Evolutionary conservation across 2,329 filamentous ascomycete genomes (phyloP).

Genomic region (Gnomoniopsis sp.): DNA sequence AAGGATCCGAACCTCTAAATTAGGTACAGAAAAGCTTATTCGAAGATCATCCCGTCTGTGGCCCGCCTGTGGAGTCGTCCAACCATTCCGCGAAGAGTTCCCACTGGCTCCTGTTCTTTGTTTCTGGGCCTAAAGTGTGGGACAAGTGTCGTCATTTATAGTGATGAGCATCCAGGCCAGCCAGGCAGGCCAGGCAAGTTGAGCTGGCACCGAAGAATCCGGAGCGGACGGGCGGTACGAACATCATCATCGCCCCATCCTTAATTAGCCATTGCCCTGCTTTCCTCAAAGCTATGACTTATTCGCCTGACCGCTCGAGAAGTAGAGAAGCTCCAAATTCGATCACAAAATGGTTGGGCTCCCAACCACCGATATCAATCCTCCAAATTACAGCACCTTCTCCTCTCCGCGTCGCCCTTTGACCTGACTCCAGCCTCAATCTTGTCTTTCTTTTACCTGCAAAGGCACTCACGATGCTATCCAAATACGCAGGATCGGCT

Average conservation of each 20-base stretch:
- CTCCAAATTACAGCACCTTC: background rate
- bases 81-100: background rate
- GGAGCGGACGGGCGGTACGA: no score
- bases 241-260: background rate
- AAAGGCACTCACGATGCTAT: background rate
- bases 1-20: no score
- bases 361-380: background rate
- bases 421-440: background rate
- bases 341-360: background rate
- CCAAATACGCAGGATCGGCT: background rate
- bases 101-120: background rate
- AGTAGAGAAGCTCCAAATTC: background rate
- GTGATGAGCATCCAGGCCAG: background rate
- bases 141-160: background rate
- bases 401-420: no score
- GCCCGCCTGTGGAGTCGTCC: background rate
- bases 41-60: no score
- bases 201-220: background rate
- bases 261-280: background rate
- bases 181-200: no score
- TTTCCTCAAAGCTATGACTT: background rate
- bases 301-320: background rate
- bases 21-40: no score
- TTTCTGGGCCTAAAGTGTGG: background rate
- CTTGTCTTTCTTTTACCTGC: background rate